Percentiles rank a stretch among this genome's conserved stretches.
These are phyloP conservation scores for Heliamphora pulchella DNA, from an alignment of 179 eudicot genomes.

Conservation along the genomic window DNA sequence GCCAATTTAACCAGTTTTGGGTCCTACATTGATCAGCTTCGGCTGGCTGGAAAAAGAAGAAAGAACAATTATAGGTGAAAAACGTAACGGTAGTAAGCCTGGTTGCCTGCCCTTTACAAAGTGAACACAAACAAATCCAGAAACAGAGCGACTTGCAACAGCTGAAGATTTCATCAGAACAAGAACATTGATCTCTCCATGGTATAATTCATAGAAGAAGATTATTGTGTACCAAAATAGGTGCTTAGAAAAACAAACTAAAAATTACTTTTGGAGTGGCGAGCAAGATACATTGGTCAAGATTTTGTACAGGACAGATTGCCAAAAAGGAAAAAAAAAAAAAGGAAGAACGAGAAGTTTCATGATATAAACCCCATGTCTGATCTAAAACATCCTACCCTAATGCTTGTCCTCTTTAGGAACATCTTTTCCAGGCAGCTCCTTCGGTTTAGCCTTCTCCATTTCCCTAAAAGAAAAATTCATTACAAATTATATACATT, in stretches of 20 bases:
- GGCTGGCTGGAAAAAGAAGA: too few relatives aligned
- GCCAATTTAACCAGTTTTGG: too few relatives aligned
- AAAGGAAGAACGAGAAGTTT: constrained; percentile 4
- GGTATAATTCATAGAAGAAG: not conserved
- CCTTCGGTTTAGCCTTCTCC: constrained; percentile 65
- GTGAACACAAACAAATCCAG: not conserved
- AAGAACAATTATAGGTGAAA: too few relatives aligned
- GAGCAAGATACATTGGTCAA: not conserved
- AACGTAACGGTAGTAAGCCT: too few relatives aligned
- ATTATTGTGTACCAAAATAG: not conserved
- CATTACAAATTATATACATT: not conserved
- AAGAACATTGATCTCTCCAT: not conserved
- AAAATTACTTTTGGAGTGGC: not conserved
- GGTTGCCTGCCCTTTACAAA: too few relatives aligned
- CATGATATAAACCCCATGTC: not conserved
- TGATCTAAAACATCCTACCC: not conserved
- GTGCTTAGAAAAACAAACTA: not conserved
- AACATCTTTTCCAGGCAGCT: constrained; percentile 26
- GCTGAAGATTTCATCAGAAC: not conserved
- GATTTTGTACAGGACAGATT: constrained; percentile 8
- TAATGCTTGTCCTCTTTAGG: constrained; percentile 20
- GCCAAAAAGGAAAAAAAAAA: not conserved
- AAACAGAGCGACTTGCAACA: not conserved
- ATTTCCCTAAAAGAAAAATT: constrained; percentile 32
- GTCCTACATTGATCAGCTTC: too few relatives aligned